These are phyloP conservation scores for Verticillium zaregamsianum DNA, from an alignment of 2,329 filamentous ascomycete species.

Conservation along the genomic window DNA sequence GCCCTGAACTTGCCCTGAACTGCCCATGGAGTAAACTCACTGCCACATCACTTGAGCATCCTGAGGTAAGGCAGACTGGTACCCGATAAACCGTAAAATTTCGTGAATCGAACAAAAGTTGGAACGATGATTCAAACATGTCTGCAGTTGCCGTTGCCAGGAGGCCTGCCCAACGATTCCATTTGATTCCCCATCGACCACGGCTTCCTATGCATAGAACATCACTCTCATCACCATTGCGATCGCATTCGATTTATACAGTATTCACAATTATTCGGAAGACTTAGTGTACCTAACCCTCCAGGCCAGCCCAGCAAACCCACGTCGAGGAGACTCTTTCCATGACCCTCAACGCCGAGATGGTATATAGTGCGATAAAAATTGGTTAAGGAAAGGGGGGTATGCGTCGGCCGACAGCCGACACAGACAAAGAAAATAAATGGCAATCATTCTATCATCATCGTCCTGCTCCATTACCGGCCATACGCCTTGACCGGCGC, in stretches of 20 bases:
- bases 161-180: no score
- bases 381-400: not conserved
- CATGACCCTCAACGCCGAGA: constrained; percentile 13
- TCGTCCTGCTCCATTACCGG: not conserved
- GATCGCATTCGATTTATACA: not conserved
- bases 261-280: not conserved
- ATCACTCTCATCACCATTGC: not conserved
- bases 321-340: constrained; percentile 2
- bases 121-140: no score
- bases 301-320: not conserved
- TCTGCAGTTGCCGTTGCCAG: no score
- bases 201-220: not conserved
- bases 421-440: not conserved
- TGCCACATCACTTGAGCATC: no score
- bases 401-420: not conserved
- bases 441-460: not conserved
- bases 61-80: no score
- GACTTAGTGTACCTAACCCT: not conserved
- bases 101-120: no score
- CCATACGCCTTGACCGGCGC: not conserved
- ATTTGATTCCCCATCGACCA: no score
- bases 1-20: no score
- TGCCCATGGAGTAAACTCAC: no score
- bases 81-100: no score
- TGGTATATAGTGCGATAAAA: constrained; percentile 11